Percentiles rank a stretch among this genome's conserved stretches.
These are phyloP conservation scores for Calonectria multiphialidica DNA, from an alignment of 2,329 filamentous ascomycete species.

Conservation along the genomic window DNA sequence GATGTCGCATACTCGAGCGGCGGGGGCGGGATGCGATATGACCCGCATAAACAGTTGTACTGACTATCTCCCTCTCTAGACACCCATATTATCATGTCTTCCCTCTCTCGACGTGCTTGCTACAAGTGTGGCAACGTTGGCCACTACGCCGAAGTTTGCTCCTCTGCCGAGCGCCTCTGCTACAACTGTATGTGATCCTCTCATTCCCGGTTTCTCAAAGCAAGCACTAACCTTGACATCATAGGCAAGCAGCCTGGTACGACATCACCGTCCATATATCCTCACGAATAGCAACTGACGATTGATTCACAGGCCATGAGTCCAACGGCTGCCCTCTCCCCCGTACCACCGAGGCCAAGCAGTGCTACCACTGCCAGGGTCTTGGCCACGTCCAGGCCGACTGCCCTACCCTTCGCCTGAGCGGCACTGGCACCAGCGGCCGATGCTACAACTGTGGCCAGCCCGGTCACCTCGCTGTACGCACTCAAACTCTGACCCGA, in stretches of 20 bases:
- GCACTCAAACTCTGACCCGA: conserved; percentile 46
- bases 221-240: conserved; percentile 35
- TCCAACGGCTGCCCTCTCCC: conserved; percentile 97
- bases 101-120: conserved; percentile 84
- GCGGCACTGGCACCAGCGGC: conserved; percentile 82
- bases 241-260: conserved; percentile 84
- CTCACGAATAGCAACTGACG: conserved; percentile 16
- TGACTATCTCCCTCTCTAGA: conserved; percentile 29
- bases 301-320: conserved; percentile 76
- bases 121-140: conserved; percentile 88
- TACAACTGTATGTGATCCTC: conserved; percentile 86
- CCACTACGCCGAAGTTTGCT: conserved; percentile 91
- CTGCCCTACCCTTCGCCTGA: conserved; percentile 95
- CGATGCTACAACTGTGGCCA: conserved; percentile 98
- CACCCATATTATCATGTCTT: conserved; percentile 72
- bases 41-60: conserved; percentile 2
- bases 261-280: not conserved
- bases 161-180: conserved; percentile 96
- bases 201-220: not conserved
- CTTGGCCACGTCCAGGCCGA: conserved; percentile 98
- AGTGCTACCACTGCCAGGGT: conserved; percentile 99
- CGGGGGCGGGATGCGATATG: not conserved
- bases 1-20: not conserved
- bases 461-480: conserved; percentile 89
- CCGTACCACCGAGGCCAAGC: conserved; percentile 97